Base-by-base conservation (phyloP, 352 stramenopile species). In the Phytopythium aichiense region DNA sequence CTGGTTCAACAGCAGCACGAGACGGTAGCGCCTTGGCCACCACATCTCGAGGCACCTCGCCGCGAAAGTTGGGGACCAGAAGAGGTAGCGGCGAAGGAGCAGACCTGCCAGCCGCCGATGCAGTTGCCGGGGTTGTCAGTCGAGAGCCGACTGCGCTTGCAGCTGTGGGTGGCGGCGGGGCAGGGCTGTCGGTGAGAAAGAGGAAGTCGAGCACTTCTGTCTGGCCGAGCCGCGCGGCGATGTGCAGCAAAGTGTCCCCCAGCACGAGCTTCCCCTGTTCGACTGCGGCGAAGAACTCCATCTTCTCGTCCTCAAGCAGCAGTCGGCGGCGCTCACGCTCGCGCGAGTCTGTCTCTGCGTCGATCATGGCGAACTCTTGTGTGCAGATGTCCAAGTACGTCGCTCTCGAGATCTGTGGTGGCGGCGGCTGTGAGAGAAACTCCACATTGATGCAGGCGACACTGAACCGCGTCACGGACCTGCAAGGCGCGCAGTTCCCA, bases 361-460 rank as follows among this genome's bases (percentile, higher is more conserved):
- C 74, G 37, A 94, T 63, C 15, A 72, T 56, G 22, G 67, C 74
- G 53, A 91, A 66, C 48, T 88, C 82, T 4, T 84, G 75, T 55
- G 82, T 77, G 71, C 76, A 84, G 25, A 94, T 77, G 62, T 92
- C 84, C 38, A 94, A 66, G 58, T 91, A 94, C 31, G 78, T 89
- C 16, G 84, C 82, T 2, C 84, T 69, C 12, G 84, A 94, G 56
- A 92, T 81, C 77, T 84, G 37, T 31, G 43, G 16, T 33, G n/a
- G 7, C 33, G n/a, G 18, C 30, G 25, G 23, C 15, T 31, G 56
- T 12, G 25, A 30, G 16, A 28, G 11, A 35, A 22, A 13, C 23
- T 33, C 18, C 2, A 16, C 22, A 42, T 45, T 7, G 8, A 25
- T 49, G 25, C 37, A 46, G 12, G 16, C 40, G 16, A 2, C 8